Evolutionary conservation across 2,329 filamentous ascomycete species (phyloP).

Genomic region (Cadophora sp.): DNA sequence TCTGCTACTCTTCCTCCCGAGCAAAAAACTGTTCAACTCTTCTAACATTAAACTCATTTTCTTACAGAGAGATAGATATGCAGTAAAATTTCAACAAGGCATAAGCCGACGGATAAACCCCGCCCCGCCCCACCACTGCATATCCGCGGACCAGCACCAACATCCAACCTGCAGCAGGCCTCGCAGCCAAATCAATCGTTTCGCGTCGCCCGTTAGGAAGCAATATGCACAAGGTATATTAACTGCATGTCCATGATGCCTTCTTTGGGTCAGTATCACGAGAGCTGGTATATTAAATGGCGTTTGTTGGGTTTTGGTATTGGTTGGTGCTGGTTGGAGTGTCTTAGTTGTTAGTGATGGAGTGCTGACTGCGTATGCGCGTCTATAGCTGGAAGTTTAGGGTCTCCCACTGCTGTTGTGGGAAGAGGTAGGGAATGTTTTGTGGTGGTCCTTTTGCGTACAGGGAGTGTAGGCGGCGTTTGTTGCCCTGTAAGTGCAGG

Average conservation of each 20-base stretch:
- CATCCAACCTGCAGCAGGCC: neutral
- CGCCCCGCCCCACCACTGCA: neutral
- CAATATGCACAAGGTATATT: neutral
- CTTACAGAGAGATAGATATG: too few relatives aligned
- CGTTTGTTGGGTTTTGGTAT: neutral
- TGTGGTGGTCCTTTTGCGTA: too few relatives aligned
- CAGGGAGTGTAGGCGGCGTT: too few relatives aligned
- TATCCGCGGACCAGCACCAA: neutral
- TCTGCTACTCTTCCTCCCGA: too few relatives aligned
- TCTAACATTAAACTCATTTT: too few relatives aligned
- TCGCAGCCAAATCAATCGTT: neutral
- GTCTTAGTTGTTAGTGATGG: neutral
- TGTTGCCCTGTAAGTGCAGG: too few relatives aligned
- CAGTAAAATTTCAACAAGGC: neutral
- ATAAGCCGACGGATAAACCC: neutral
- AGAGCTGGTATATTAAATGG: constrained; percentile 3
- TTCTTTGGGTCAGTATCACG: constrained; percentile 4
- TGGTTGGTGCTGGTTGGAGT: neutral
- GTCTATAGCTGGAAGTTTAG: too few relatives aligned
- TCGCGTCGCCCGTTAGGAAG: neutral
- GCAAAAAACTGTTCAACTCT: too few relatives aligned
- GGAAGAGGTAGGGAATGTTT: too few relatives aligned
- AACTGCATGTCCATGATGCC: neutral
- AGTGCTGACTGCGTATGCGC: neutral
- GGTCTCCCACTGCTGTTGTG: too few relatives aligned